These are phyloP conservation scores for Meyerozyma guilliermondii DNA, from an alignment of 1,139 yeast genomes.

Conservation along the genomic window DNA sequence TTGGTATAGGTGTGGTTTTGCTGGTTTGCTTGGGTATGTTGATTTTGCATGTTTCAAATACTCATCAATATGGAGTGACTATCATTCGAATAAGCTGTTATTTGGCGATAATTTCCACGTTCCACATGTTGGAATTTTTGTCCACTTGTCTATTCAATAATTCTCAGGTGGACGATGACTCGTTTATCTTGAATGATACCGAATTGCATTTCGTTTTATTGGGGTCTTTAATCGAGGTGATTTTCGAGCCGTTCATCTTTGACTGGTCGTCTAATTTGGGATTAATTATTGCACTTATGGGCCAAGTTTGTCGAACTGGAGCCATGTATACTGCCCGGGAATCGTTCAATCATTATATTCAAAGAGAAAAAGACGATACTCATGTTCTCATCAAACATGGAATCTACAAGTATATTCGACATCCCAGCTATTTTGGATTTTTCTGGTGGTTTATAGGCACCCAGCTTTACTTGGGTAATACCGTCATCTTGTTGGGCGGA, in stretches of 20 bases:
- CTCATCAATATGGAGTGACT: background rate
- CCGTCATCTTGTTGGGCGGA: conserved; percentile 36
- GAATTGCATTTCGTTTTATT: conserved; percentile 61
- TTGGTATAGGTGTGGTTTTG: conserved; percentile 24
- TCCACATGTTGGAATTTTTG: conserved; percentile 79
- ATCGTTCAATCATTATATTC: conserved; percentile 83
- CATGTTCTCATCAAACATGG: conserved; percentile 74
- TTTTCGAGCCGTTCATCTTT: conserved; percentile 4
- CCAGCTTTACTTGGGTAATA: conserved; percentile 63
- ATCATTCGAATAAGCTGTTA: conserved; percentile 29
- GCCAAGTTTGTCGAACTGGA: conserved; percentile 62
- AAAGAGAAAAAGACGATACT: conserved; percentile 35
- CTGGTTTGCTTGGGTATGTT: conserved; percentile 7
- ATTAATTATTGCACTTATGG: conserved; percentile 39
- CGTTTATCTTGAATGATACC: conserved; percentile 75
- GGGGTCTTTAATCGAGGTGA: conserved; percentile 22
- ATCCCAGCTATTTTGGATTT: conserved; percentile 90
- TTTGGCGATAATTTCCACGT: conserved; percentile 47
- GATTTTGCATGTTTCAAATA: background rate
- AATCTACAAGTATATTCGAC: conserved; percentile 61
- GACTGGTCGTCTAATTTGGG: conserved; percentile 33
- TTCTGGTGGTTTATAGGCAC: conserved; percentile 93
- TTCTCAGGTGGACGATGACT: conserved; percentile 60
- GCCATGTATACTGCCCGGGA: conserved; percentile 88
- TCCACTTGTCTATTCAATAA: conserved; percentile 73